Conservation (phyloP, 1,139 yeast genomes). For the Hyphopichia fennica region DNA sequence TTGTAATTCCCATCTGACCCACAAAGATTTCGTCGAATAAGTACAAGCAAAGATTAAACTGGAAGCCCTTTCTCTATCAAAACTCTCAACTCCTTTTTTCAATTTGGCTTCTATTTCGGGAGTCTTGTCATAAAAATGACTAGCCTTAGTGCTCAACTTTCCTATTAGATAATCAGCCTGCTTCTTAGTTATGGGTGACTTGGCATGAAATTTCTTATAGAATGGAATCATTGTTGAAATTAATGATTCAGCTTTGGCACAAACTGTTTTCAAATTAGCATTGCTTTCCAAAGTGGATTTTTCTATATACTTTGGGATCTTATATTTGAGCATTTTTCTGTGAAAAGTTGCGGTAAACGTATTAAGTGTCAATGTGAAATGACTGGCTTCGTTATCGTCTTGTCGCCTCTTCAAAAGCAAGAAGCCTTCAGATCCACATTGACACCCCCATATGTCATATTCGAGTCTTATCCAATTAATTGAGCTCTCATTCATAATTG, state of each 20-base stretch:
- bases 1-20: constrained; percentile 33
- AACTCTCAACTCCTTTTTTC: constrained; percentile 13
- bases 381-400: constrained; percentile 5
- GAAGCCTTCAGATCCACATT: constrained; percentile 12
- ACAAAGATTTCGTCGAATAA: constrained; percentile 24
- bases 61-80: constrained; percentile 40
- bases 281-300: constrained; percentile 6
- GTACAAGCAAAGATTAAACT: constrained; percentile 46
- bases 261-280: constrained; percentile 15
- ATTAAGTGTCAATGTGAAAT: constrained; percentile 17
- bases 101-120: constrained; percentile 18
- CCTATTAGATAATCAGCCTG: constrained; percentile 17
- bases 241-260: constrained; percentile 18
- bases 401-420: constrained; percentile 15
- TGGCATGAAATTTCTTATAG: constrained; percentile 1
- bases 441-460: constrained; percentile 34
- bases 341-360: constrained; percentile 14
- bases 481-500: constrained; percentile 13
- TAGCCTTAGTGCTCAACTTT: constrained; percentile 16
- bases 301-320: constrained; percentile 2
- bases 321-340: constrained; percentile 14
- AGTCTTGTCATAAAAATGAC: constrained; percentile 15
- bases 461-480: constrained; percentile 32
- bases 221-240: constrained; percentile 1
- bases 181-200: constrained; percentile 10